Conservation (phyloP, 805 yeast species). For the Ogataea saltuana region DNA sequence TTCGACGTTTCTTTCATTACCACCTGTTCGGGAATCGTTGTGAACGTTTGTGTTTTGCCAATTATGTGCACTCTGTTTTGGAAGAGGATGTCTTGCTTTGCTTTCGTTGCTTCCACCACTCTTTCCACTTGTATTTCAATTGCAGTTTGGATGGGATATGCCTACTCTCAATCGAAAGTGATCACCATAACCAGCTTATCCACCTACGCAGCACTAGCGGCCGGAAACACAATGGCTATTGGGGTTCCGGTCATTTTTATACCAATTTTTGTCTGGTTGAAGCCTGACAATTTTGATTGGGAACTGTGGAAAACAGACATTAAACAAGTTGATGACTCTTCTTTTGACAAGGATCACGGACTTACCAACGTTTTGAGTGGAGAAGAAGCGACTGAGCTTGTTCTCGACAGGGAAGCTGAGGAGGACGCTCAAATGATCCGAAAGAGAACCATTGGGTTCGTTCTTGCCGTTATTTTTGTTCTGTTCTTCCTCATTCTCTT, state of each 20-base stretch:
- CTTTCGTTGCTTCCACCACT: constrained; percentile 46
- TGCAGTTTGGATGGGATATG: constrained; percentile 41
- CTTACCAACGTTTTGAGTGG: constrained; percentile 30
- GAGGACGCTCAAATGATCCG: constrained; percentile 28
- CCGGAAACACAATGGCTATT: constrained; percentile 58
- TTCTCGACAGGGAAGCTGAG: constrained; percentile 25
- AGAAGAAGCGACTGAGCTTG: constrained; percentile 33
- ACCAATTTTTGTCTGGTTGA: constrained; percentile 45
- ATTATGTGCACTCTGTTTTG: constrained; percentile 49
- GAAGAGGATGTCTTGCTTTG: constrained; percentile 43
- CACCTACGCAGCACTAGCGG: constrained; percentile 53
- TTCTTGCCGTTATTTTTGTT: constrained; percentile 28
- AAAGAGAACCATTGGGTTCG: constrained; percentile 32
- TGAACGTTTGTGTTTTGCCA: constrained; percentile 57
- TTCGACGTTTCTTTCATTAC: constrained; percentile 55
- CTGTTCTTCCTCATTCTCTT: constrained; percentile 33
- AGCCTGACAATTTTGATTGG: constrained; percentile 55
- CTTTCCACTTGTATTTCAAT: constrained; percentile 48
- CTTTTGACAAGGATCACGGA: constrained; percentile 36
- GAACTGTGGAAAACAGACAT: constrained; percentile 43
- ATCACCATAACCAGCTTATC: constrained; percentile 40
- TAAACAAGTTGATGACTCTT: constrained; percentile 42
- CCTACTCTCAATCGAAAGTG: constrained; percentile 32
- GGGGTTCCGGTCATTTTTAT: constrained; percentile 47
- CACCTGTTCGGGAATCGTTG: constrained; percentile 52